Percentiles rank a stretch among this genome's conserved stretches.
phyloP scores from a whole-genome alignment of 306 rosid genomes.

The Echinosophora koreensis region DNA sequence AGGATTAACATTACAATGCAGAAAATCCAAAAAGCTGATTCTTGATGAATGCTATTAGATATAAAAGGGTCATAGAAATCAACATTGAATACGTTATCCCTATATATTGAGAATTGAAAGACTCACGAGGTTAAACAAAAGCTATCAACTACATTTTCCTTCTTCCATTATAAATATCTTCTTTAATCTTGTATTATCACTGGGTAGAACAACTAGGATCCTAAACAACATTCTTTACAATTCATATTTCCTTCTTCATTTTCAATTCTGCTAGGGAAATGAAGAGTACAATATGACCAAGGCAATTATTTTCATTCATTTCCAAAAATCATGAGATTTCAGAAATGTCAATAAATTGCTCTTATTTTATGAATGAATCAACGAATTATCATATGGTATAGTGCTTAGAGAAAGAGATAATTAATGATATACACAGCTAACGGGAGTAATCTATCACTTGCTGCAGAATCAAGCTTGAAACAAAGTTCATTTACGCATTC shows the following conservation, averaged over 20 bases:
- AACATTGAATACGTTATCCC: neutral
- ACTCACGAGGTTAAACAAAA: neutral
- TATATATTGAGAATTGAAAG: neutral
- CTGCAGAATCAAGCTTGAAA: too few relatives aligned
- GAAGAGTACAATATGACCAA: too few relatives aligned
- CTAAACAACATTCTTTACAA: neutral
- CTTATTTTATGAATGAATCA: slow-evolving; percentile 1
- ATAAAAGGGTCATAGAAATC: neutral
- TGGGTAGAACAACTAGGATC: neutral
- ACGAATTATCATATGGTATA: neutral
- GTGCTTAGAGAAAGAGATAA: too few relatives aligned
- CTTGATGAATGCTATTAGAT: neutral
- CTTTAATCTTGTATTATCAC: neutral
- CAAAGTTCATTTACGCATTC: too few relatives aligned
- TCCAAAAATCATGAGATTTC: neutral
- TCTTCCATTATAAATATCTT: neutral
- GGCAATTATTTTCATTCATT: neutral
- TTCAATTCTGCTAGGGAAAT: neutral
- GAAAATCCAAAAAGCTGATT: neutral
- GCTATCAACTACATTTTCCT: neutral
- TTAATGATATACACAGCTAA: too few relatives aligned
- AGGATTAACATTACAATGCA: neutral
- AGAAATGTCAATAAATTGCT: neutral
- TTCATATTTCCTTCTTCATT: neutral
- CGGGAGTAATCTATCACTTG: too few relatives aligned